Base-by-base conservation (phyloP, 164 flowering plant genomes). In the Dillenia suffruticosa region DNA sequence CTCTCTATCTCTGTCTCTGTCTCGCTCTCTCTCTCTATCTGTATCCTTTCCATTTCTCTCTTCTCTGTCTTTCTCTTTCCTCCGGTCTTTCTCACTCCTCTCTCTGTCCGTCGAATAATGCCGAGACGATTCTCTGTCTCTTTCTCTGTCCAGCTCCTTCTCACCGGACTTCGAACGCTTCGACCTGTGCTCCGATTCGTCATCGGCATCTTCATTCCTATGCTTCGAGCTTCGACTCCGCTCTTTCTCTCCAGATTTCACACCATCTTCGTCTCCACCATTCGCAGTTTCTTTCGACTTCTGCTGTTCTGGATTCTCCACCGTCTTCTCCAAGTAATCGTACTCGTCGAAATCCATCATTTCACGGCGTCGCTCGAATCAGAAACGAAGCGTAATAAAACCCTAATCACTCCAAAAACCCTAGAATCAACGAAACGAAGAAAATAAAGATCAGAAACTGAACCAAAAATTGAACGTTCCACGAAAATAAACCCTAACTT, bases 341-440 rank as follows among this genome's bases (percentile, higher is more conserved):
- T 82, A 82, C 74, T 84, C 92, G 56, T 89, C 96, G 66, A 89
- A 89, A 68, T 86, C 96, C 92, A 86, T 89, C 0, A 16, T 32
- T 32, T 32, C 40, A 32, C 40, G 10, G 10, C 45, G 24, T 7
- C 10, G 59, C 47, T 45, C 51, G 12, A 62, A 65, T 5, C 57
- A 57, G 14, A 12, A 19, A 10, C 9, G 32, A 44, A 44, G 54
- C 17, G 49, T 19, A 24, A 45, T 2, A 45, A 44, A 57, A 57
- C 61, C 59, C 50, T 10, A 22, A 57, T 48, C 22, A 16, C 60
- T 26, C 43, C 11, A 22, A 16, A 65, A 46, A 46, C 12, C 9
- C 68, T 50, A 55, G 12, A 63, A 24, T 22, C 24, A n/a, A 56
- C 16, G 19, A 44, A 5, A 5, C 40, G 5, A 32, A 32, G 40